A percentile compares a stretch with the other conserved stretches of the same genome.
Conservation (phyloP, 805 yeast genomes). For the Suhomyces sp. region DNA sequence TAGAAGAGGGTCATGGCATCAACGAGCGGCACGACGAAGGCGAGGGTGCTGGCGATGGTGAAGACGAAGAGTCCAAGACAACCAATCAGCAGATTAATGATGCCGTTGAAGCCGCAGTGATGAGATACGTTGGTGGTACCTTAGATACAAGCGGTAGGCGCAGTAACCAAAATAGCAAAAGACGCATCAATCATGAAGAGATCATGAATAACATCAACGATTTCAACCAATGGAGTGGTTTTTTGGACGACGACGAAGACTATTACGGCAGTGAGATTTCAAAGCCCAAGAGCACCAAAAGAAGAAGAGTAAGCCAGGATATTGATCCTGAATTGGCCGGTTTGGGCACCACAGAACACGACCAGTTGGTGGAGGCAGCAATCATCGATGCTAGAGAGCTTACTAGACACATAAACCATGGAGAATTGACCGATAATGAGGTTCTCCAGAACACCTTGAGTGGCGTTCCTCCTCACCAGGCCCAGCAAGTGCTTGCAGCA, state of each 20-base stretch:
- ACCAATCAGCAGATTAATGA: constrained; percentile 41
- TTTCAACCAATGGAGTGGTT: constrained; percentile 49
- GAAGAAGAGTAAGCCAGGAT: constrained; percentile 15
- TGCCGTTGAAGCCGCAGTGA: constrained; percentile 76
- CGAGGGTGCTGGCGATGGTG: background rate
- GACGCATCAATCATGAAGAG: constrained; percentile 31
- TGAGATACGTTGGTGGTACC: constrained; percentile 68
- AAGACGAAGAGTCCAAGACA: constrained; percentile 21
- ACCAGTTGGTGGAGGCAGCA: constrained; percentile 66
- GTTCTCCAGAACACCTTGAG: constrained; percentile 9
- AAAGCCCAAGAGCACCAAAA: constrained; percentile 3
- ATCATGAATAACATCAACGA: constrained; percentile 45
- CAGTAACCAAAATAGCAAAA: constrained; percentile 7
- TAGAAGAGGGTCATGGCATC: constrained; percentile 1
- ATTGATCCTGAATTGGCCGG: constrained; percentile 40
- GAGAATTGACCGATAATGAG: constrained; percentile 6
- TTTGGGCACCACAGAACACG: constrained; percentile 48
- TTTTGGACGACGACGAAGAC: constrained; percentile 24
- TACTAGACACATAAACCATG: constrained; percentile 36
- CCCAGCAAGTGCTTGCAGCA: constrained; percentile 28
- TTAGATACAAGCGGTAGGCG: constrained; percentile 31
- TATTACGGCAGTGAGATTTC: constrained; percentile 8
- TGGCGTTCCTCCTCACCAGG: constrained; percentile 22
- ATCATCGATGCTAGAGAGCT: constrained; percentile 65
- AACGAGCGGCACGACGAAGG: background rate